Percentiles rank a stretch among this genome's conserved stretches.
Conservation (phyloP, 2,329 filamentous ascomycete species). For the Cercospora beticola region DNA sequence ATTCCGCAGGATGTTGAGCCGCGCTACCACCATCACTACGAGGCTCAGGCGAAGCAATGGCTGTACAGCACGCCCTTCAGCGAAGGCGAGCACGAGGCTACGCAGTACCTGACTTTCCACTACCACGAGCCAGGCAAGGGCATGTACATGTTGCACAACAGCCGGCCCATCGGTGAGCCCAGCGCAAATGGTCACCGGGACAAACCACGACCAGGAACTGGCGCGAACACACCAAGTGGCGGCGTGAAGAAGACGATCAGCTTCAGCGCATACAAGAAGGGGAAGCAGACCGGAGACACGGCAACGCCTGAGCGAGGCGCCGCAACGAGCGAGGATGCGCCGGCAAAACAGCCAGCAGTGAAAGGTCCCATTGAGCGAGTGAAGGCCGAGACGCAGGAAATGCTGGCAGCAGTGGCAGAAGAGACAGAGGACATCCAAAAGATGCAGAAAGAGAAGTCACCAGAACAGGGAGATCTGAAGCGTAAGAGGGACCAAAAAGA, state of each 20-base stretch:
- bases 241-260: conserved; percentile 61
- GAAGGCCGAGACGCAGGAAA: conserved; percentile 37
- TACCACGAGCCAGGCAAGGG: conserved; percentile 54
- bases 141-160: conserved; percentile 34
- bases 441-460: conserved; percentile 16
- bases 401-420: conserved; percentile 32
- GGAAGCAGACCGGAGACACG: conserved; percentile 45
- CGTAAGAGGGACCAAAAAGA: conserved; percentile 27
- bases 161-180: conserved; percentile 33
- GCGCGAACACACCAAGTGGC: conserved; percentile 43
- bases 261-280: conserved; percentile 61
- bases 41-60: conserved; percentile 43
- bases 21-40: conserved; percentile 45
- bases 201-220: conserved; percentile 37
- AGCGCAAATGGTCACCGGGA: conserved; percentile 25
- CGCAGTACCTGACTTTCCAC: conserved; percentile 63
- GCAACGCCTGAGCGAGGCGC: conserved; percentile 29
- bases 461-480: conserved; percentile 31
- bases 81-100: conserved; percentile 53
- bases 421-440: conserved; percentile 21
- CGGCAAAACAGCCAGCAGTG: conserved; percentile 32
- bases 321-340: conserved; percentile 22
- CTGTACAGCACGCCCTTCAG: conserved; percentile 54
- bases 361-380: conserved; percentile 37
- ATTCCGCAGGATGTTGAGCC: conserved; percentile 47